Conservation (phyloP, 305 asterid genomes). For the Euphrasia arctica region DNA sequence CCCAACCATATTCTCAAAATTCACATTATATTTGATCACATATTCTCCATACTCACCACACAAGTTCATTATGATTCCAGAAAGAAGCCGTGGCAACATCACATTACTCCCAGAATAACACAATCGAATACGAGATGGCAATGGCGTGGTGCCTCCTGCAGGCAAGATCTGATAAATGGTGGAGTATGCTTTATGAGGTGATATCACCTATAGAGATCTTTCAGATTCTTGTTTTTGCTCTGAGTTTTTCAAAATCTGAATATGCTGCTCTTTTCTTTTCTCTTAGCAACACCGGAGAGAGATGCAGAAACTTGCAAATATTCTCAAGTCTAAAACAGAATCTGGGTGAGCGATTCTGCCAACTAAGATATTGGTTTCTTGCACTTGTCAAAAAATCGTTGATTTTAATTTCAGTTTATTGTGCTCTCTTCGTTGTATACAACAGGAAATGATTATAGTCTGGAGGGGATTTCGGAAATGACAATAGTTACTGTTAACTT, state of each 20-base stretch:
- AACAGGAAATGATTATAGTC: conserved; percentile 3
- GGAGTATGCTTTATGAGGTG: conserved; percentile 60
- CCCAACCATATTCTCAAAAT: no score
- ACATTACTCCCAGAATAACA: conserved; percentile 80
- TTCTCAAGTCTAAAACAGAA: conserved; percentile 31
- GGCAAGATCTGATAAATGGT: conserved; percentile 44
- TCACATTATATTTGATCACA: background rate
- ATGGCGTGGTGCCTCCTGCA: conserved; percentile 68
- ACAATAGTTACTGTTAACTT: background rate
- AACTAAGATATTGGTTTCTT: background rate
- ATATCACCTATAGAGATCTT: conserved; percentile 14
- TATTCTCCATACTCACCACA: no score
- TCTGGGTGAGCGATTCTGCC: conserved; percentile 17
- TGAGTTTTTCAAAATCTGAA: background rate
- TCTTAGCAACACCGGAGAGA: conserved; percentile 34
- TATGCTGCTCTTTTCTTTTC: background rate
- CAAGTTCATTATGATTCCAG: conserved; percentile 32
- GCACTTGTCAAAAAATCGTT: background rate
- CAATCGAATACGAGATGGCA: conserved; percentile 78
- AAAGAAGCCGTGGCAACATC: conserved; percentile 72
- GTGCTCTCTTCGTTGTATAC: background rate
- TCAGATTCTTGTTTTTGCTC: conserved; percentile 12
- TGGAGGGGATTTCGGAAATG: conserved; percentile 1
- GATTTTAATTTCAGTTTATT: background rate
- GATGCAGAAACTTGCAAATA: conserved; percentile 17